Base-by-base conservation (phyloP, 2,329 filamentous ascomycete species). In the Cercospora sesami region DNA sequence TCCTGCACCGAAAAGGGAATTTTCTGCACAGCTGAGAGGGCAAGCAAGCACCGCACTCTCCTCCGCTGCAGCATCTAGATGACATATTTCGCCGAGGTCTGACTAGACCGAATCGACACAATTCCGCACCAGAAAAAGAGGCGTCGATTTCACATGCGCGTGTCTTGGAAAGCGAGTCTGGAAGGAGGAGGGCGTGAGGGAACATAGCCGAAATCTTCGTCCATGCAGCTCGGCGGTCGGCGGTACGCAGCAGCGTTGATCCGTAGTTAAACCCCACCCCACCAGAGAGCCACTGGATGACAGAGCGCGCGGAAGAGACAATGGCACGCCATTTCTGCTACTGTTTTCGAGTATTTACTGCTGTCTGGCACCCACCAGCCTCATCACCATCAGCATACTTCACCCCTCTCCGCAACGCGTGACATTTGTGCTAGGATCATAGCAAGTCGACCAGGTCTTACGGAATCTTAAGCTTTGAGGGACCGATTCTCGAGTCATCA, bases 391-490 rank as follows among this genome's bases (percentile, higher is more conserved):
- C 53, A 26, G 26, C 53, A 58, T 33, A 58, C 53, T 58, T 58
- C 53, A 58, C 28, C 53, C 53, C 53, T 58, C 53, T 58, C 5
- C 36, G 36, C 36, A n/a, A 42, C 36, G 36, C 36, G 36, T 30
- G 26, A 30, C 53, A 28, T 6, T 10, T 21, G 26, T 30, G 26
- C 53, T 33, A n/a, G 53, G 26, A 58, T 58, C 53, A 12, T 6
- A 31, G 9, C 53, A 58, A 42, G 33, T 64, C 63, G 33, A 59
- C 57, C 51, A 65, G 62, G 58, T 45, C 66, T 51, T 23, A 51
- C 63, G 51, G 66, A 62, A 65, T 58, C 62, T 28, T 53, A 64
- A 65, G 39, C 36, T 65, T 65, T 28, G 57, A 65, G 55, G 63
- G 26, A 60, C 53, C 53, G 9, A 28, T 58, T n/a, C 30, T 33